These are phyloP conservation scores for Inga leiocalycina DNA, from an alignment of 306 rosid species.

Conservation along the genomic window DNA sequence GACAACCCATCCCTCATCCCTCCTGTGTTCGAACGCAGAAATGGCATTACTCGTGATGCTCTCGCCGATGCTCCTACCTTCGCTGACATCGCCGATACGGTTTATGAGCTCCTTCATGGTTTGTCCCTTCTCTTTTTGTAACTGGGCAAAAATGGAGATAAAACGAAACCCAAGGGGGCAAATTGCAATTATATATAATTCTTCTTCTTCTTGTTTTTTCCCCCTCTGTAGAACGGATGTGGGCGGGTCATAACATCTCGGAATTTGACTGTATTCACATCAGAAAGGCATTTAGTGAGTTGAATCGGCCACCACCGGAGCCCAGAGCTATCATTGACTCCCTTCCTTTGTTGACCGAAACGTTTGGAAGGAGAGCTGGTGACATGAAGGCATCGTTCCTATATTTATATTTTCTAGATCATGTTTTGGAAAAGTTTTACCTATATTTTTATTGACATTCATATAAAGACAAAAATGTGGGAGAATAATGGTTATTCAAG, in stretches of 20 bases:
- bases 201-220: not conserved
- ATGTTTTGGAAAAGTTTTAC: too few relatives aligned
- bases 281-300: constrained; percentile 74
- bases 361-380: constrained; percentile 96
- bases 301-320: constrained; percentile 75
- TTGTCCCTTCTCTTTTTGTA: not conserved
- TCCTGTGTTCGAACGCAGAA: constrained; percentile 72
- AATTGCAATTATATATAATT: not conserved
- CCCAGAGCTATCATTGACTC: constrained; percentile 91
- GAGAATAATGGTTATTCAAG: too few relatives aligned
- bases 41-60: constrained; percentile 70
- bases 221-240: constrained; percentile 69
- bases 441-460: too few relatives aligned
- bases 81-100: constrained; percentile 58
- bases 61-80: constrained; percentile 68
- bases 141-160: not conserved
- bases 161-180: not conserved
- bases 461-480: not conserved
- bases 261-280: constrained; percentile 88
- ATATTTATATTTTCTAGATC: not conserved
- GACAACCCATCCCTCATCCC: constrained; percentile 63
- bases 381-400: constrained; percentile 78
- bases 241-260: constrained; percentile 94
- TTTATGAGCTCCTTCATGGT: constrained; percentile 91
- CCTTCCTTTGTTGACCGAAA: constrained; percentile 71